Evolutionary conservation across 2,329 filamentous ascomycete species (phyloP), one percentile per base, ranked within the genome.

Genomic region (Microdochium trichocladiopsis): DNA sequence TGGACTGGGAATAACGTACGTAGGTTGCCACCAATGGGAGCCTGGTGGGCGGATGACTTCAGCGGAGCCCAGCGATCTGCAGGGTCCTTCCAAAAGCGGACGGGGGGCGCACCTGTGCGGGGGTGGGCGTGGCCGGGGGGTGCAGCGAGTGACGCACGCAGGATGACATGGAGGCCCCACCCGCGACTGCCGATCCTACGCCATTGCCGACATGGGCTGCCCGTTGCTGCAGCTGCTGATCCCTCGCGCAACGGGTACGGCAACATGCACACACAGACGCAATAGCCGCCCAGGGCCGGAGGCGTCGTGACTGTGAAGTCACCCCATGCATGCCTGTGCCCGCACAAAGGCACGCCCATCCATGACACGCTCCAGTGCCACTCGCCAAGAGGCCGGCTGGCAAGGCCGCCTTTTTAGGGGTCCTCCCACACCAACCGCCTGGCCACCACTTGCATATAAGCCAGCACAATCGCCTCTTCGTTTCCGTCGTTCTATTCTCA

Each of bases 1-100:
- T n/a, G n/a, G n/a, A n/a, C n/a, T n/a, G n/a, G n/a, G n/a, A 31
- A 22, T 18, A 4, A 22, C 41, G 4, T 6, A 18, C 14, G 4
- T 16, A 18, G 10, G 6, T 45, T 23, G 41, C 41, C 41, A 45
- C 41, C 41, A 62, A 64, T 65, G 55, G 50, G 54, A 62, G 63
- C 62, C 63, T 60, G 63, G 63, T 61, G 57, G 54, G 12, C n/a
- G 55, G 51, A 64, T 66, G 63, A 64, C 63, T 60, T 66, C 63
- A 64, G 50, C 8, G 22, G 25, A 18, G 21, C 28, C 21, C 2
- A 16, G 41, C 48, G 64, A 66, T 66, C 64, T 63, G 59, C 63
- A 66, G 64, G 64, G 64, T 64, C 63, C 61, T 66, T 57, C 60
- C 60, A 45, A 1, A 55, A 57, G 54, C 53, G 52, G 53, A 50